These are phyloP conservation scores for Cryphonectria japonica DNA, from an alignment of 2,329 filamentous ascomycete species.

Conservation along the genomic window DNA sequence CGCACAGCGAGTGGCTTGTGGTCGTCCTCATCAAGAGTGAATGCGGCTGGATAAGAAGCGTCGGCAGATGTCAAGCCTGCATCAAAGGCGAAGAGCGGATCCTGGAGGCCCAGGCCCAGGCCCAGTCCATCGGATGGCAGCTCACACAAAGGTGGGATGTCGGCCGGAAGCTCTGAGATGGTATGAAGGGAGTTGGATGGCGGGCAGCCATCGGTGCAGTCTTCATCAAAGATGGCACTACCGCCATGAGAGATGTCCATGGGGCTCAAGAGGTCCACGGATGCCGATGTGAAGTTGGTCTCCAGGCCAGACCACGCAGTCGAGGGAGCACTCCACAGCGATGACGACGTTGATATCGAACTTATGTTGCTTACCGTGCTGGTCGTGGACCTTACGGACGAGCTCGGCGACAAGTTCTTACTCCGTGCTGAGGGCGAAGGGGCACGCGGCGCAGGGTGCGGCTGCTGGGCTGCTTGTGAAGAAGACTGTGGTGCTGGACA, in stretches of 20 bases:
- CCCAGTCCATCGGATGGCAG: constrained; percentile 37
- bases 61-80: constrained; percentile 38
- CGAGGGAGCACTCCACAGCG: constrained; percentile 49
- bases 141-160: constrained; percentile 39
- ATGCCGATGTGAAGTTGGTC: constrained; percentile 51
- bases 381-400: constrained; percentile 52
- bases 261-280: constrained; percentile 44
- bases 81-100: constrained; percentile 43
- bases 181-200: constrained; percentile 35
- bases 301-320: constrained; percentile 46
- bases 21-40: constrained; percentile 41
- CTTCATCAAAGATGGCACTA: constrained; percentile 31
- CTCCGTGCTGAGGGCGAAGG: constrained; percentile 38
- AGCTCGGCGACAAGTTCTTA: constrained; percentile 51
- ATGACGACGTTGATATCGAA: constrained; percentile 52
- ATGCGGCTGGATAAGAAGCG: constrained; percentile 42
- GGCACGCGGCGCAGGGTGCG: constrained; percentile 31
- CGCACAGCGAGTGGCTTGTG: constrained; percentile 18
- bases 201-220: constrained; percentile 31
- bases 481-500: constrained; percentile 3
- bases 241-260: constrained; percentile 36
- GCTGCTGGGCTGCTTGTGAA: not conserved
- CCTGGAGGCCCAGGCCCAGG: constrained; percentile 37
- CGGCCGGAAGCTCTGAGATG: constrained; percentile 49
- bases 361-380: constrained; percentile 41